phyloP scores from a whole-genome alignment of 2,329 filamentous ascomycete species.

The Aureobasidium sp. region DNA sequence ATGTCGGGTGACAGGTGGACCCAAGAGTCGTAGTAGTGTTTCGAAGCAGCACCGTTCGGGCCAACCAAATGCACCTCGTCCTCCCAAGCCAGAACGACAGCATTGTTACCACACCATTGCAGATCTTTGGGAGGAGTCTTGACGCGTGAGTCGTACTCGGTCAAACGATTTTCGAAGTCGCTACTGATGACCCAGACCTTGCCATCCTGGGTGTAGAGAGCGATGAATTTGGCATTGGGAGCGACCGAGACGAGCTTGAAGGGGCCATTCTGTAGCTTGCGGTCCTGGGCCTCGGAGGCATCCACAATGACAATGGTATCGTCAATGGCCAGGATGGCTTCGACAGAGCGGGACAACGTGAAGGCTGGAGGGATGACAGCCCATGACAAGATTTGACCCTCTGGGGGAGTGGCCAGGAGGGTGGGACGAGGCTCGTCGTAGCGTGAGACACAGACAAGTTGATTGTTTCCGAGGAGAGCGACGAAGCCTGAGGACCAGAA shows the following conservation, averaged over 20 bases:
- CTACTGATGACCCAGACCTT: constrained; percentile 89
- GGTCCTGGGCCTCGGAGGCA: constrained; percentile 82
- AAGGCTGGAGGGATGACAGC: constrained; percentile 78
- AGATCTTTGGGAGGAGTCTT: constrained; percentile 80
- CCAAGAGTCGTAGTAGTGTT: constrained; percentile 76
- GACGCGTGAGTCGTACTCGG: constrained; percentile 84
- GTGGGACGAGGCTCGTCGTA: constrained; percentile 89
- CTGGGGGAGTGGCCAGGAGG: constrained; percentile 66
- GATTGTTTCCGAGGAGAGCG: constrained; percentile 81
- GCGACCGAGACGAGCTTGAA: constrained; percentile 88
- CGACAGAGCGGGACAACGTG: constrained; percentile 85
- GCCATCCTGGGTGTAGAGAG: constrained; percentile 77
- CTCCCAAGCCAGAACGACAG: constrained; percentile 90
- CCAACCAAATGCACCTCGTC: constrained; percentile 94
- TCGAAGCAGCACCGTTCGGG: constrained; percentile 66
- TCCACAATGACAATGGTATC: constrained; percentile 83
- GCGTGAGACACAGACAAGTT: constrained; percentile 75
- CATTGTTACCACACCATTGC: constrained; percentile 94
- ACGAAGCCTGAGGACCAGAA: constrained; percentile 95
- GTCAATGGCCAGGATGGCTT: constrained; percentile 79
- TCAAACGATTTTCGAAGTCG: constrained; percentile 87
- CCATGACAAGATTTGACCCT: constrained; percentile 80
- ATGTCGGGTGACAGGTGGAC: constrained; percentile 82
- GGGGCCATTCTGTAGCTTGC: constrained; percentile 82
- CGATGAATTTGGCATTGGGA: constrained; percentile 80